A percentile compares a stretch with the other conserved stretches of the same genome.
phyloP scores from a whole-genome alignment of 2,329 filamentous ascomycete species.

The Calonectria leucothoes region DNA sequence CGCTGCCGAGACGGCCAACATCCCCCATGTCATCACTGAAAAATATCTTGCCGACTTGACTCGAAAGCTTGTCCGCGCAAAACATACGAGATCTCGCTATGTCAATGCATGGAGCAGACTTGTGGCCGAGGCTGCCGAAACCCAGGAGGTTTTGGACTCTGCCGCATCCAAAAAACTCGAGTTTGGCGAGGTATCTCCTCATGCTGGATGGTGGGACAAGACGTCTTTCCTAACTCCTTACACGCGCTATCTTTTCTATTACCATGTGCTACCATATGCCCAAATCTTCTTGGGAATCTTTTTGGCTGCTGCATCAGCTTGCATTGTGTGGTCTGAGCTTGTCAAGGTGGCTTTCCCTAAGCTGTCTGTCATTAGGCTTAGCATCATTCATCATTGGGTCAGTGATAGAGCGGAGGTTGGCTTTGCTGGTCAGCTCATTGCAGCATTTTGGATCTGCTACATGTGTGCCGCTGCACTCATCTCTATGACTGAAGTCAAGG shows the following conservation, averaged over 20 bases:
- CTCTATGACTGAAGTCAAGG: constrained; percentile 91
- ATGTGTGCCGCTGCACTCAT: constrained; percentile 93
- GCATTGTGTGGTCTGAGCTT: constrained; percentile 93
- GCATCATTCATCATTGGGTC: constrained; percentile 80
- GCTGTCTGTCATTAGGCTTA: constrained; percentile 76
- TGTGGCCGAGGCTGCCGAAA: constrained; percentile 77
- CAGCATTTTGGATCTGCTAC: constrained; percentile 91
- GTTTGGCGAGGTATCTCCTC: constrained; percentile 71
- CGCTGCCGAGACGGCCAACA: constrained; percentile 56
- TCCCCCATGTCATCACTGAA: constrained; percentile 90
- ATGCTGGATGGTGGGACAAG: constrained; percentile 65
- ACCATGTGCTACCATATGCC: constrained; percentile 76
- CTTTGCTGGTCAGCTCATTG: constrained; percentile 86
- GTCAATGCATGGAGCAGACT: constrained; percentile 87
- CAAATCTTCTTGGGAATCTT: constrained; percentile 74
- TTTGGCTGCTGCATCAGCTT: constrained; percentile 79
- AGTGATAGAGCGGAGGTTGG: constrained; percentile 80
- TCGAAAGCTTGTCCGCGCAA: constrained; percentile 81
- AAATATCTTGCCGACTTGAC: constrained; percentile 93
- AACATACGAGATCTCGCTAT: constrained; percentile 86
- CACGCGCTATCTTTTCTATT: constrained; percentile 82
- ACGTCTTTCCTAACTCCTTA: constrained; percentile 79
- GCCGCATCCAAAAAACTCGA: constrained; percentile 83
- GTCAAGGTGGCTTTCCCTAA: constrained; percentile 84
- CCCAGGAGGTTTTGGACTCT: constrained; percentile 87